Base-by-base conservation (phyloP, 768 basidiomycete species). In the Infundibulicybe gibba region DNA sequence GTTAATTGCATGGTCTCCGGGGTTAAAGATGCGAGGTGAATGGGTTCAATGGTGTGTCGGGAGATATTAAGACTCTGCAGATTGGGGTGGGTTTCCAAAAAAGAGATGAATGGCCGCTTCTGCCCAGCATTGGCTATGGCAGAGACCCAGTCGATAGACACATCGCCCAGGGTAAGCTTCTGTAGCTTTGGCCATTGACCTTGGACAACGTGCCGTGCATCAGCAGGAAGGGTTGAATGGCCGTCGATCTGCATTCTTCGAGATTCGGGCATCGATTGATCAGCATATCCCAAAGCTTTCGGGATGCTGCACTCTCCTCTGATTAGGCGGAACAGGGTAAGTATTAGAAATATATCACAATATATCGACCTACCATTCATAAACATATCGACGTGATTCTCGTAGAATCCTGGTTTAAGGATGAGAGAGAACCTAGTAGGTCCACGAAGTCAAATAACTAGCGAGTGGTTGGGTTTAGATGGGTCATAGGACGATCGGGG, bases 361-460 rank as follows among this genome's bases (percentile, higher is more conserved):
- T 20, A 16, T 15, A 25, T 20, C n/a, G 19, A 15, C 19, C 8
- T 43, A 84, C 87, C 83, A 62, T 81, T 77, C 16, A 79, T 53
- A 49, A 77, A 69, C 32, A 70, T 64, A 40, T 83, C 81, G 16
- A 75, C 65, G 43, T 82, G 78, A 54, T 69, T 73, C 16, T 81
- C 75, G 57, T 87, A 88, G 56, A 85, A 90, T 0, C 78, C 77
- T 6, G 65, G 67, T 52, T 80, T 82, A 45, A 88, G 63, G n/a
- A 63, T 76, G 44, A 89, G 62, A 13, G 76, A 75, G 60, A 90
- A 90, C 80, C 80, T n/a, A 65, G 64, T 1, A 90, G 74, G 58
- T 79, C 72, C 44, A 63, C 69, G 59, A 90, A 90, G 55, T 83
- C 79, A 57, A 87, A 86, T 3, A 90, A 60, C 86, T 90, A 55